These are phyloP conservation scores for Trichoderma simmonsii DNA, from an alignment of 2,329 filamentous ascomycete genomes.

Conservation along the genomic window DNA sequence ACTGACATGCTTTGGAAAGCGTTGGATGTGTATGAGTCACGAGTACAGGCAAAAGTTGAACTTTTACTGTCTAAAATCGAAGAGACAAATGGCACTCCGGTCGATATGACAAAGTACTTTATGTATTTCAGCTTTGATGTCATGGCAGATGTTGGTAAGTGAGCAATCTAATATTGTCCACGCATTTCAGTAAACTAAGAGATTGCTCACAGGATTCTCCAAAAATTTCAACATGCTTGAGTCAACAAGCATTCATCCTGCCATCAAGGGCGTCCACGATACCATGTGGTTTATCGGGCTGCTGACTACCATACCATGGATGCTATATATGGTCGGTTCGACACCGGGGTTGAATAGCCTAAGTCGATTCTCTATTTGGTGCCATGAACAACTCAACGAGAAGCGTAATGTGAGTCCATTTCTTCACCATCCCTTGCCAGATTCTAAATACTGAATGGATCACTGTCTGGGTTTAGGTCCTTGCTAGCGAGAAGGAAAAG, in stretches of 20 bases:
- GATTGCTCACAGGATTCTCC: neutral
- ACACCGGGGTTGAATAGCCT: conserved; percentile 34
- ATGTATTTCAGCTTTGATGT: conserved; percentile 39
- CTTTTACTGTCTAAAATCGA: neutral
- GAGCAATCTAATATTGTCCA: neutral
- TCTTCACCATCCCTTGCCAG: too few relatives aligned
- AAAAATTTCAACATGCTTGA: neutral
- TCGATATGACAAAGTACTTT: conserved; percentile 33
- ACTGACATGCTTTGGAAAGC: neutral
- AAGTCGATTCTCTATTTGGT: conserved; percentile 27
- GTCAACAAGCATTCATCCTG: neutral
- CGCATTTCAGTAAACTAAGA: neutral
- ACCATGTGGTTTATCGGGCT: neutral
- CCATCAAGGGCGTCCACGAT: neutral
- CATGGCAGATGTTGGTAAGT: conserved; percentile 38
- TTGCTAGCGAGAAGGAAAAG: neutral
- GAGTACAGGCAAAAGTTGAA: neutral
- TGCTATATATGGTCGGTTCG: conserved; percentile 30
- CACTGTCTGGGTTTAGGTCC: neutral
- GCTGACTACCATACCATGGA: neutral
- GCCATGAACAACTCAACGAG: conserved; percentile 23
- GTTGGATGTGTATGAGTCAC: neutral
- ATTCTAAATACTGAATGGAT: too few relatives aligned
- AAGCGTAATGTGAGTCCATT: neutral
- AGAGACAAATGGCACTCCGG: conserved; percentile 19